Base-by-base conservation (phyloP, 2,329 filamentous ascomycete genomes). In the Verruconis gallopava region DNA sequence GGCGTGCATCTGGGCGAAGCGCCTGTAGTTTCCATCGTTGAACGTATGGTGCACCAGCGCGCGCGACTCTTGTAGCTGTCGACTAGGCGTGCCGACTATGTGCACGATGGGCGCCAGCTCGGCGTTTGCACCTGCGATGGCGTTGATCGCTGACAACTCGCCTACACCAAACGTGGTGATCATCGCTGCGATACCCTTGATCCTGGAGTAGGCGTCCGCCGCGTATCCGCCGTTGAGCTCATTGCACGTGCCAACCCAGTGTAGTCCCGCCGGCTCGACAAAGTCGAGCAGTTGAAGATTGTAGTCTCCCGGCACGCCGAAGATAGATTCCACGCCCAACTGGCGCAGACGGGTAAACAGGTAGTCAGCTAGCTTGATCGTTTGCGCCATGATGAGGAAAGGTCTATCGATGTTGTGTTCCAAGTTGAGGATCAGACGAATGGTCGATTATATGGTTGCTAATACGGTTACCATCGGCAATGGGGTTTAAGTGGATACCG, bases 101-200 rank as follows among this genome's bases (percentile, higher is more conserved):
- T 68, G 65, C 13, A 68, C 60, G 5, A 66, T 48, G 34, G 63
- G 64, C 15, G 67, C 61, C 6, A 59, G 54, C 47, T 68, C 65
- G 5, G 58, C 59, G 51, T 62, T 59, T 21, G 60, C 51, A 2
- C 65, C 65, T 2, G 64, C 62, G 17, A 68, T 54, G 15, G 61
- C 65, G 44, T 68, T 68, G 4, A 68, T 45, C 1, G 65, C 65
- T 32, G 58, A 63, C 4, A 68, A 49, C 47, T 68, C 65, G 15
- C 56, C 75, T 1, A 78, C 74, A 3, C 73, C 75, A 49, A 75
- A 75, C 0, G 74, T 76, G 1, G 75, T 78, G 21, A 77, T 59
- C 25, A 62, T 64, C 5, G 64, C 64, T 18, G 43, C 38, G 3
- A 62, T 61, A 4, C 69, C 55, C 47, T 72, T 73, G 45, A 73